Base-by-base conservation (phyloP, 495 filamentous ascomycete species). In the Hypoxylon fuscum region DNA sequence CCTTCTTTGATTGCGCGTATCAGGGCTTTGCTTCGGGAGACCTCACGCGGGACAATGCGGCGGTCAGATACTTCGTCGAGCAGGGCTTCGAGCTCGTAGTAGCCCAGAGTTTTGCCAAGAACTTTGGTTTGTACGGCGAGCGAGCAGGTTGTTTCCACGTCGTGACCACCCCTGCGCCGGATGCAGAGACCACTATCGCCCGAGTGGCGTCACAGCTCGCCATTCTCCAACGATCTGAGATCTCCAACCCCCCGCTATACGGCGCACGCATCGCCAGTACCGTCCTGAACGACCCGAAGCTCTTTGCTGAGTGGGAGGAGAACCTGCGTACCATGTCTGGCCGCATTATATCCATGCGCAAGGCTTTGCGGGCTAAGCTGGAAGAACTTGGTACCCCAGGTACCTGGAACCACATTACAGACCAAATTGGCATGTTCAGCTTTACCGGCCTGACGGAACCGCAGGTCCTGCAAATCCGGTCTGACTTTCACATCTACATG, bases 381-480 rank as follows among this genome's bases (percentile, higher is more conserved):
- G 92, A 96, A 76, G 85, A 87, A 63, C 71, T 92, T 25, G 87
- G 84, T 2, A 97, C 95, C 1, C 93, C 94, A 0, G 96, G 95
- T 3, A 87, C 83, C 9, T 98, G 95, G 95, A 89, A 91, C 55
- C 95, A 99, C 76, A 96, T 99, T 72, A 96, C 93, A 7, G 89
- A 95, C 60, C 95, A 99, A 83, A 99, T 99, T 74, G 95, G 95
- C 68, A 99, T 99, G 95, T 99, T 99, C 78, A 93, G 89, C 71
- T 99, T 96, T 74, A 99, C 95, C 1, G 95, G 95, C 0, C 73
- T 99, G 74, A 87, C 72, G 1, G 94, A 97, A 81, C 70, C 81
- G 45, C 95, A 99, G 75, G 95, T 96, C n/a, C 67, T 85, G 74
- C 85, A 87, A 74, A 71, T 99, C 59, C 81, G 91, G 48, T 84